Evolutionary conservation across 768 basidiomycete genomes (phyloP).

Genomic region (Mycena belliarum): DNA sequence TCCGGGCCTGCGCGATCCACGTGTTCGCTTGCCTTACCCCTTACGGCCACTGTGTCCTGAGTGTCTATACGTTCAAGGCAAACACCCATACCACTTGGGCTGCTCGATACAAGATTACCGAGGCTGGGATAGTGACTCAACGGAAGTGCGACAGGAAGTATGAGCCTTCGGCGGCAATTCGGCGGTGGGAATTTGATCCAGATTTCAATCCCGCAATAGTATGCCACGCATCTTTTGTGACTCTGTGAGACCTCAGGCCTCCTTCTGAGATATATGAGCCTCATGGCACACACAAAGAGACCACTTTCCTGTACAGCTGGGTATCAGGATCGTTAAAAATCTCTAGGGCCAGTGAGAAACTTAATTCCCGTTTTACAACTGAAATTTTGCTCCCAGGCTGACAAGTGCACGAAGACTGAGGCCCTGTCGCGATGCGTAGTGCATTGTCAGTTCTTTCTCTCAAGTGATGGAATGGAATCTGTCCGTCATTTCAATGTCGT

Average conservation of each 20-base stretch:
- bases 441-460: too few relatives aligned
- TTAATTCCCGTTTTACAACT: background rate
- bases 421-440: too few relatives aligned
- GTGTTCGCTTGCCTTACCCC: slow-evolving; percentile 15
- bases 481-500: background rate
- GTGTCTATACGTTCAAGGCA: background rate
- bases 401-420: too few relatives aligned
- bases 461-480: background rate
- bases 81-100: background rate
- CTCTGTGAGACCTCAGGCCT: background rate
- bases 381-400: background rate
- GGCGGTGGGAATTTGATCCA: slow-evolving; percentile 7
- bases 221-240: background rate
- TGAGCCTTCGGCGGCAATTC: slow-evolving; percentile 4
- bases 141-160: background rate
- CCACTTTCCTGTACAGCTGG: background rate
- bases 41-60: slow-evolving; percentile 1
- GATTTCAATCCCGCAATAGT: background rate
- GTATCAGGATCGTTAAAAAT: background rate
- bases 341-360: background rate
- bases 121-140: background rate
- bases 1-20: slow-evolving; percentile 10
- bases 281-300: background rate
- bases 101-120: background rate
- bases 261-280: slow-evolving; percentile 5